These are phyloP conservation scores for Cephaloascus albidus DNA, from an alignment of 805 yeast genomes.

Conservation along the genomic window DNA sequence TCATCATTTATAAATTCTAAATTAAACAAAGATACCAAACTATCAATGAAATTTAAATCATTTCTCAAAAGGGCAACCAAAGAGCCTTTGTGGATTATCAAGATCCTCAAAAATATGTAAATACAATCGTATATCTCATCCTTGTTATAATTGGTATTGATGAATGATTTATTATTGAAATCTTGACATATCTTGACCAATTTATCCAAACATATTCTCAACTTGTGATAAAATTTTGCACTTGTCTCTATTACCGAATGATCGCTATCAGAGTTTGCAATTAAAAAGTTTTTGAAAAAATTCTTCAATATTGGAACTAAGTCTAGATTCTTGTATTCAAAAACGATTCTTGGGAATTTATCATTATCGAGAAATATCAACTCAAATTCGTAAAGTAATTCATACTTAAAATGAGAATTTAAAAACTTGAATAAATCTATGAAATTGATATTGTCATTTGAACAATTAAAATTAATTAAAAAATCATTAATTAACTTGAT, in stretches of 20 bases:
- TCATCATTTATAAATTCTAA: slow-evolving; percentile 31
- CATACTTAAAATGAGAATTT: slow-evolving; percentile 16
- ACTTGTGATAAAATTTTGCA: slow-evolving; percentile 11
- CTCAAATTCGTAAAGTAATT: slow-evolving; percentile 26
- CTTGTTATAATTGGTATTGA: slow-evolving; percentile 1
- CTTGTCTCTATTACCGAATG: slow-evolving; percentile 14
- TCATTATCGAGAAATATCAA: slow-evolving; percentile 30
- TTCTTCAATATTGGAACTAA: slow-evolving; percentile 29
- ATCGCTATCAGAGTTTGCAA: slow-evolving; percentile 15
- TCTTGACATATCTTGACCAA: slow-evolving; percentile 8
- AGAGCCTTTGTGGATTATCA: slow-evolving; percentile 47
- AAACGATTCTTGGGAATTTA: slow-evolving; percentile 20
- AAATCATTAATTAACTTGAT: background rate
- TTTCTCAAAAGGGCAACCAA: slow-evolving; percentile 35
- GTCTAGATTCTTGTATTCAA: slow-evolving; percentile 10
- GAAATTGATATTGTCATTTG: slow-evolving; percentile 7
- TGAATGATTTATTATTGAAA: slow-evolving; percentile 4
- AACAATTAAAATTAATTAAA: background rate
- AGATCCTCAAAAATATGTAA: slow-evolving; percentile 40
- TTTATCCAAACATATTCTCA: slow-evolving; percentile 12
- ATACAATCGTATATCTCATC: slow-evolving; percentile 19
- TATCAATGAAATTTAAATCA: slow-evolving; percentile 33
- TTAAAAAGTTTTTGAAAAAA: slow-evolving; percentile 37
- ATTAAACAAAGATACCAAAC: slow-evolving; percentile 35
- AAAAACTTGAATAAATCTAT: slow-evolving; percentile 28